These are phyloP conservation scores for Phallus indusiatus DNA, from an alignment of 768 basidiomycete species.

Conservation along the genomic window DNA sequence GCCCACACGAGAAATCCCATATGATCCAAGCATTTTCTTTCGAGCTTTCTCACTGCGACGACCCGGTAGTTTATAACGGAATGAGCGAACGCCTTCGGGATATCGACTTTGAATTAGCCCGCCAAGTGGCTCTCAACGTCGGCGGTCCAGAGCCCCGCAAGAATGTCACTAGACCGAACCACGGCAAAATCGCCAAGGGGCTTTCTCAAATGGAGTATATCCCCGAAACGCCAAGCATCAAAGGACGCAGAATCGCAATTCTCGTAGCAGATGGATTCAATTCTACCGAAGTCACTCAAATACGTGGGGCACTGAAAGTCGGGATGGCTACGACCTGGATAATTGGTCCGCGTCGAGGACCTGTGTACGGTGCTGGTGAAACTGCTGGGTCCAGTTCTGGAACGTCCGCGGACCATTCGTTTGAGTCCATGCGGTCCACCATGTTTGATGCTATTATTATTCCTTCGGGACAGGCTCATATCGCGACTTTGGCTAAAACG, in stretches of 20 bases:
- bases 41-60: slow-evolving; percentile 78
- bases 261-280: slow-evolving; percentile 63
- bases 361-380: neutral
- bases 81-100: slow-evolving; percentile 56
- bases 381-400: neutral
- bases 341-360: slow-evolving; percentile 2
- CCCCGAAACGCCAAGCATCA: slow-evolving; percentile 32
- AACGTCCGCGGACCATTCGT: slow-evolving; percentile 16
- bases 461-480: slow-evolving; percentile 57
- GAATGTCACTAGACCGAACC: slow-evolving; percentile 42
- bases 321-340: neutral
- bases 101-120: slow-evolving; percentile 67
- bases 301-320: neutral
- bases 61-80: slow-evolving; percentile 55
- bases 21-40: slow-evolving; percentile 64
- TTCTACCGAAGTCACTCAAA: slow-evolving; percentile 38
- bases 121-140: slow-evolving; percentile 55
- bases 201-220: neutral
- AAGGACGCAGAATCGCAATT: slow-evolving; percentile 65
- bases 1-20: slow-evolving; percentile 59
- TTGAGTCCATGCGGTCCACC: slow-evolving; percentile 72
- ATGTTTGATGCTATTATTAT: slow-evolving; percentile 78
- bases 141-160: slow-evolving; percentile 44
- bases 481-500: slow-evolving; percentile 43
- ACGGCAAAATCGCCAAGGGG: slow-evolving; percentile 32